These are phyloP conservation scores for Diaporthe sp. DNA, from an alignment of 2,329 filamentous ascomycete species.

Conservation along the genomic window DNA sequence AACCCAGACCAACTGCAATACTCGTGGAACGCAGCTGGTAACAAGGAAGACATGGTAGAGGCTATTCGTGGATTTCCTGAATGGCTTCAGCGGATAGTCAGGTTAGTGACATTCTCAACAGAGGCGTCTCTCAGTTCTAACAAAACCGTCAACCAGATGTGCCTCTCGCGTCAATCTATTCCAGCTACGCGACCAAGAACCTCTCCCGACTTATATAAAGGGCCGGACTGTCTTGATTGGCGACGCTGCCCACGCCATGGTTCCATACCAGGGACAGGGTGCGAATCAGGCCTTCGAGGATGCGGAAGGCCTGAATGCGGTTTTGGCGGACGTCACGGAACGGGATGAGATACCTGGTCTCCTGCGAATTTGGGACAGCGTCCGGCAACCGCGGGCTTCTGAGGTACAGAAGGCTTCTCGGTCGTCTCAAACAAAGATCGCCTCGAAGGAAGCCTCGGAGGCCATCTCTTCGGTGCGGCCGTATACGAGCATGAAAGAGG, in stretches of 20 bases:
- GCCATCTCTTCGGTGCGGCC: not conserved
- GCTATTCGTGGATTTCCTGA: not conserved
- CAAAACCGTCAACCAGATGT: slow-evolving; percentile 2
- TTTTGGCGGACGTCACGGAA: not conserved
- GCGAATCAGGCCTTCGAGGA: slow-evolving; percentile 22
- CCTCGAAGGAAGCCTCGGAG: not conserved
- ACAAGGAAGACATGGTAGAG: not conserved
- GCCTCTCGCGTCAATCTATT: slow-evolving; percentile 4
- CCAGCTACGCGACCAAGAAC: not conserved
- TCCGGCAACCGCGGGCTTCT: not conserved
- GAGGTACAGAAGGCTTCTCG: not conserved
- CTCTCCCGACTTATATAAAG: slow-evolving; percentile 7
- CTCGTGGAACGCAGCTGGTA: slow-evolving; percentile 9
- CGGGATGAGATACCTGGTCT: not conserved
- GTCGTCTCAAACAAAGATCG: not conserved
- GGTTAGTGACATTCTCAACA: not conserved
- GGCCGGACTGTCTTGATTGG: slow-evolving; percentile 4
- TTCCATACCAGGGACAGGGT: slow-evolving; percentile 26
- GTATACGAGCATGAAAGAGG: slow-evolving; percentile 3
- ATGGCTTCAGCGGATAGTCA: not conserved
- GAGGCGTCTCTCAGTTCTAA: not conserved
- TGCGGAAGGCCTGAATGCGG: slow-evolving; percentile 5
- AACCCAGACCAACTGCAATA: slow-evolving; percentile 4
- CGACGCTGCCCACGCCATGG: slow-evolving; percentile 29
- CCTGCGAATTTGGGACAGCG: not conserved